Conservation (phyloP, 371 early-diverging fungal genomes). For the Basidiobolus meristosporus region DNA sequence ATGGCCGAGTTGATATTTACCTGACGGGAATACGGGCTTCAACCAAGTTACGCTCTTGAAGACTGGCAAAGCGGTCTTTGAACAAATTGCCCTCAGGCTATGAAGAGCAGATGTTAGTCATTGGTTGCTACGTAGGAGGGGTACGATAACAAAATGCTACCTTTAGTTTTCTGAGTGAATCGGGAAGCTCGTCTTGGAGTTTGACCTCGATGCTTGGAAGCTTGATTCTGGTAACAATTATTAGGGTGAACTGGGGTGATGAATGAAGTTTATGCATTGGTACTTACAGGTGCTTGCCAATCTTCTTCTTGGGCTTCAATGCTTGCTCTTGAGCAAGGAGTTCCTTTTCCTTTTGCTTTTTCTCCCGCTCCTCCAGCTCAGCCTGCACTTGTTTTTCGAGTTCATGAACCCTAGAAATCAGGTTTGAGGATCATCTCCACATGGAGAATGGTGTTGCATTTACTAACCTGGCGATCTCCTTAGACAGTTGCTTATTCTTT, state of each 20-base stretch:
- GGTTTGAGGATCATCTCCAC: too few species aligned
- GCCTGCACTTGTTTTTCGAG: conserved; percentile 5
- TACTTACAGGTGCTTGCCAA: conserved; percentile 15
- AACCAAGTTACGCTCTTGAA: conserved; percentile 72
- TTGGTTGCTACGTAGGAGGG: conserved; percentile 1
- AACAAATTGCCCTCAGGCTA: conserved; percentile 80
- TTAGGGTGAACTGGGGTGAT: background rate
- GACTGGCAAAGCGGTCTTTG: conserved; percentile 56
- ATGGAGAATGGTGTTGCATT: too few species aligned
- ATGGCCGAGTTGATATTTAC: conserved; percentile 3
- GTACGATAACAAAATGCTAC: conserved; percentile 2
- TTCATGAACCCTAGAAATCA: background rate
- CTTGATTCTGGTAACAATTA: conserved; percentile 1
- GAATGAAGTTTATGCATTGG: too few species aligned
- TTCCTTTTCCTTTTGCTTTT: conserved; percentile 6
- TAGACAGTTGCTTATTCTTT: too few species aligned
- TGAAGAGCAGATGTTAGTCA: too few species aligned
- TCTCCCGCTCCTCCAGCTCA: conserved; percentile 5
- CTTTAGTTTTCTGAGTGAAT: conserved; percentile 24
- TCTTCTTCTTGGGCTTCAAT: conserved; percentile 12
- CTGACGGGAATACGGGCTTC: conserved; percentile 51
- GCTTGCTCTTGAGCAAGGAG: conserved; percentile 8
- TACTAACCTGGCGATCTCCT: too few species aligned
- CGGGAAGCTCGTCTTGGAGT: conserved; percentile 25
- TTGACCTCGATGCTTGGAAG: too few species aligned